phyloP scores from a whole-genome alignment of 2,329 filamentous ascomycete genomes.

The Dactylella cylindrospora region DNA sequence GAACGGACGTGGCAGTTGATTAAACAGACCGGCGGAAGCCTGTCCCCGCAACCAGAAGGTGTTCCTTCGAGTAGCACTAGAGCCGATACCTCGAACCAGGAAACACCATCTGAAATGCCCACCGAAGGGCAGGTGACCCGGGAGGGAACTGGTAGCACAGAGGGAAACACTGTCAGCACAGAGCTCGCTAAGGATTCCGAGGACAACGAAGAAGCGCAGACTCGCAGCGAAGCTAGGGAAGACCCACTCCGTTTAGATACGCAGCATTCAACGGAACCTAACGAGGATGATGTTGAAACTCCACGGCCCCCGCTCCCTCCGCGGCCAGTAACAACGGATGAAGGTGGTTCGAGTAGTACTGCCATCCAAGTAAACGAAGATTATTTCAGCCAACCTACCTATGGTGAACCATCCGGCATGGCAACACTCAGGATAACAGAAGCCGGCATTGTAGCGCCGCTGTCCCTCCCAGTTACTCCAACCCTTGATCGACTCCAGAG shows the following conservation, averaged over 20 bases:
- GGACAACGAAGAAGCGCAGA: background rate
- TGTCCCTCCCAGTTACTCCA: slow-evolving; percentile 34
- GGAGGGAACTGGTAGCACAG: background rate
- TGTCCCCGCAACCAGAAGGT: slow-evolving; percentile 8
- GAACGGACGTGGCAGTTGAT: slow-evolving; percentile 41
- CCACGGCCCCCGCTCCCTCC: slow-evolving; percentile 15
- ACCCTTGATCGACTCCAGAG: slow-evolving; percentile 38
- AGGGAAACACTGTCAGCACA: background rate
- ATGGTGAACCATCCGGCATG: slow-evolving; percentile 16
- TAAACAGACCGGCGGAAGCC: slow-evolving; percentile 12
- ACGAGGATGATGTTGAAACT: slow-evolving; percentile 22
- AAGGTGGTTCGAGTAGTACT: background rate
- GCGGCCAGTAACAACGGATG: background rate
- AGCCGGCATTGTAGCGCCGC: slow-evolving; percentile 15
- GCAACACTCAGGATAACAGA: slow-evolving; percentile 27
- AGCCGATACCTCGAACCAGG: slow-evolving; percentile 7
- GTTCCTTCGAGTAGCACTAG: slow-evolving; percentile 16
- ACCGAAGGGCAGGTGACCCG: slow-evolving; percentile 2
- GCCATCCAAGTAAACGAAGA: slow-evolving; percentile 36
- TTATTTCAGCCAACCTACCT: slow-evolving; percentile 33
- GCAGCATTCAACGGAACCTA: slow-evolving; percentile 12
- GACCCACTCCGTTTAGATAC: background rate
- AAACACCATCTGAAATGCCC: background rate
- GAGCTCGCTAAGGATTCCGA: background rate
- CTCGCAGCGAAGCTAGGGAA: background rate